A percentile compares a stretch with the other conserved stretches of the same genome.
These are phyloP conservation scores for Neofusicoccum parvum DNA, from an alignment of 2,329 filamentous ascomycete genomes.

Conservation along the genomic window DNA sequence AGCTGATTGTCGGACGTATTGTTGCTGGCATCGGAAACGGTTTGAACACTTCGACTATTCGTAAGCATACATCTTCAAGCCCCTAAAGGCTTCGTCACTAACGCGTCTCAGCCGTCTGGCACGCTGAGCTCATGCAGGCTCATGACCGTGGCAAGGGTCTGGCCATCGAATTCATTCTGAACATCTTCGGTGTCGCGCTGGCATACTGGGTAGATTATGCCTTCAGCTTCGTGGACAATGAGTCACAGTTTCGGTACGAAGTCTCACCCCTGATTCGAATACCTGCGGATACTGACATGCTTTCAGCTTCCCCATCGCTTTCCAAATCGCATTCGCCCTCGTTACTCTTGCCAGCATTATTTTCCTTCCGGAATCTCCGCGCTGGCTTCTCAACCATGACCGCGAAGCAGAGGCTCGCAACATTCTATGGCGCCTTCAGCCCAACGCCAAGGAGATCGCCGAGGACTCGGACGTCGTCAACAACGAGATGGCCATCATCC, in stretches of 20 bases:
- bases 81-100: not conserved
- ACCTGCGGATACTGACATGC: conserved; percentile 41
- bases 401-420: conserved; percentile 55
- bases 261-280: conserved; percentile 27
- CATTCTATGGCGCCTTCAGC: conserved; percentile 39
- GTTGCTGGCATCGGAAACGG: conserved; percentile 49
- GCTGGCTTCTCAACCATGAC: conserved; percentile 59
- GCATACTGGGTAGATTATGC: conserved; percentile 45
- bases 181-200: conserved; percentile 45
- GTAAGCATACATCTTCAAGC: conserved; percentile 29
- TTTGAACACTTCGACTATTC: conserved; percentile 47
- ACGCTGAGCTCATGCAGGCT: conserved; percentile 50
- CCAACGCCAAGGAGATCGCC: conserved; percentile 27
- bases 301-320: conserved; percentile 46
- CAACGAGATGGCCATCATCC: conserved; percentile 41
- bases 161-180: conserved; percentile 46
- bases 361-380: conserved; percentile 59
- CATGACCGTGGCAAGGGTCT: conserved; percentile 49
- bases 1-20: conserved; percentile 54
- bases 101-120: conserved; percentile 48
- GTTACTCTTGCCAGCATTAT: conserved; percentile 43
- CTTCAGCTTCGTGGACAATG: conserved; percentile 44
- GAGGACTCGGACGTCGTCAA: conserved; percentile 28
- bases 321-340: conserved; percentile 49
- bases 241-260: conserved; percentile 24